phyloP scores from a whole-genome alignment of 768 basidiomycete genomes.

The Crassisporium funariophilum region DNA sequence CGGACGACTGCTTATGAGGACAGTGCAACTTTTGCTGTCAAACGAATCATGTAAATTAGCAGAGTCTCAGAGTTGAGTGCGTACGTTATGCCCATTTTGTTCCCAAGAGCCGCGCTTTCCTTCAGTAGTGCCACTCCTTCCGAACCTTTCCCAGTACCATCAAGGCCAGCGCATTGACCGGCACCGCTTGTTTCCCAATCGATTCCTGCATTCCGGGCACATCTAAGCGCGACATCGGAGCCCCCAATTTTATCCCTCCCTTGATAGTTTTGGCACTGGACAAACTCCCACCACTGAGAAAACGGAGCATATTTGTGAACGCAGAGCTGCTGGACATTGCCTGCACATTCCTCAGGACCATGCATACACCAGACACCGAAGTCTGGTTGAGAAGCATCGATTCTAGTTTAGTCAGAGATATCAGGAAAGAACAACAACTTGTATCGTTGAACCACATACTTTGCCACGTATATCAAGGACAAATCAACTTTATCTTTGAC shows the following conservation, averaged over 20 bases:
- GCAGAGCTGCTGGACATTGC: constrained; percentile 90
- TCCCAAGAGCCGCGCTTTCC: constrained; percentile 52
- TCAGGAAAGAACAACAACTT: background rate
- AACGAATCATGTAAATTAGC: no score
- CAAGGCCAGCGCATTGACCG: constrained; percentile 59
- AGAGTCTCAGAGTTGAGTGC: no score
- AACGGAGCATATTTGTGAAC: constrained; percentile 58
- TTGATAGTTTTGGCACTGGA: constrained; percentile 78
- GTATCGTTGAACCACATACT: constrained; percentile 45
- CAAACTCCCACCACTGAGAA: constrained; percentile 79
- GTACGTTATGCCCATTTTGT: constrained; percentile 58
- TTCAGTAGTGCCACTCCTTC: constrained; percentile 69
- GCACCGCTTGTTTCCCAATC: constrained; percentile 67
- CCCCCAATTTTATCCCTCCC: constrained; percentile 65
- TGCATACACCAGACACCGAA: constrained; percentile 86
- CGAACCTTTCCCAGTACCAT: constrained; percentile 60
- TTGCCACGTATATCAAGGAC: constrained; percentile 71
- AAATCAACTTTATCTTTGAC: constrained; percentile 69
- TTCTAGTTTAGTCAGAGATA: constrained; percentile 35
- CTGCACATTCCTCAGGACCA: constrained; percentile 79
- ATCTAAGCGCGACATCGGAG: constrained; percentile 62
- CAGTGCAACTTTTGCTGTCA: constrained; percentile 85
- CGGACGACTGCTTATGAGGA: constrained; percentile 68
- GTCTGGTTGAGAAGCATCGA: constrained; percentile 61
- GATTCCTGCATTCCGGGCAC: constrained; percentile 63